Evolutionary conservation across 192 early-diverging fungal species (phyloP).

Genomic region (Mortierella alpina): DNA sequence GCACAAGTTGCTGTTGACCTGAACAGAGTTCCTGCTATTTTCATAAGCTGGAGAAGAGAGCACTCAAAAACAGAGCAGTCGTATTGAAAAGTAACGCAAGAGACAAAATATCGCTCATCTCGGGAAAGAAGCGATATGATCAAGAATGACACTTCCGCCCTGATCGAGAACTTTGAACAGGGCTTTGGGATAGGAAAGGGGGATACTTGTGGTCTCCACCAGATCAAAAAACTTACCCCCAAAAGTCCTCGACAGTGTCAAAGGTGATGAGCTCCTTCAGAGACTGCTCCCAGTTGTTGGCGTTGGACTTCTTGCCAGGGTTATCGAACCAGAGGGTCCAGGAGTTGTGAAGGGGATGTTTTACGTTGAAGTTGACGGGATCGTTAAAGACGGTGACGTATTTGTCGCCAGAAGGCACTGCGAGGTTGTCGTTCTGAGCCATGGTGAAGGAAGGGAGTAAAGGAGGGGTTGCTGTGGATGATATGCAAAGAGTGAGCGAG

Average conservation of each 20-base stretch:
- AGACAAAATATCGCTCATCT: not conserved
- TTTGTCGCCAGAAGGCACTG: slow-evolving; percentile 51
- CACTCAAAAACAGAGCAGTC: too few relatives aligned
- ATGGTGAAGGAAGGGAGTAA: slow-evolving; percentile 11
- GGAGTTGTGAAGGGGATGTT: slow-evolving; percentile 86
- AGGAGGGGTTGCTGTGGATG: not conserved
- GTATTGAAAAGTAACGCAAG: too few relatives aligned
- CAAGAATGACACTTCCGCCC: not conserved
- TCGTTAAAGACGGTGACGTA: slow-evolving; percentile 56
- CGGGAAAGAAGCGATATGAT: not conserved
- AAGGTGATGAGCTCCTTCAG: slow-evolving; percentile 93
- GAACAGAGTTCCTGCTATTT: too few relatives aligned
- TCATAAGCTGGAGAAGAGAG: too few relatives aligned
- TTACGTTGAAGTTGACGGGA: slow-evolving; percentile 71
- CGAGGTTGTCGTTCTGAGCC: slow-evolving; percentile 51
- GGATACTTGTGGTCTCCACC: not conserved
- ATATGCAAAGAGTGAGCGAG: not conserved
- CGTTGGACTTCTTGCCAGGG: slow-evolving; percentile 81
- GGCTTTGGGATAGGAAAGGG: not conserved
- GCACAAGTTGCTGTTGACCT: not conserved
- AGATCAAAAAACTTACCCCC: slow-evolving; percentile 76
- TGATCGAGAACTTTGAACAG: not conserved
- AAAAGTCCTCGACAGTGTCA: slow-evolving; percentile 94
- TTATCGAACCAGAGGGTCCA: slow-evolving; percentile 98
- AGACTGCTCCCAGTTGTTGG: slow-evolving; percentile 83